A percentile compares a stretch with the other conserved stretches of the same genome.
Evolutionary conservation across 345 rosid species (phyloP).

Genomic region (Pseudoturritis turrita): DNA sequence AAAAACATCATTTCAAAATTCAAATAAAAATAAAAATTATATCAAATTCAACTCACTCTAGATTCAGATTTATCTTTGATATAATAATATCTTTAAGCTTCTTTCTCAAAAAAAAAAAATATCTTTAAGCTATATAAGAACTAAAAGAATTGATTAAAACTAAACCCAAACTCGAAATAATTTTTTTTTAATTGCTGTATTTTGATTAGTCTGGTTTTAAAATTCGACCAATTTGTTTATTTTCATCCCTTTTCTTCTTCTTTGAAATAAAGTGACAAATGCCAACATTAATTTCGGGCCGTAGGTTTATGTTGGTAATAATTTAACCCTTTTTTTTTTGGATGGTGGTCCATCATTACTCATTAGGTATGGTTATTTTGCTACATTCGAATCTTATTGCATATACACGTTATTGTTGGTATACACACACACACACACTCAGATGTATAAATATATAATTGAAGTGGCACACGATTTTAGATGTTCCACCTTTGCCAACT

Average conservation of each 20-base stretch:
- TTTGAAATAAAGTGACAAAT: background rate
- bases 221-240: background rate
- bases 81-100: too few relatives aligned
- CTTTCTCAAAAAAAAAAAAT: too few relatives aligned
- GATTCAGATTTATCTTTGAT: too few relatives aligned
- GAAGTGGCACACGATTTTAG: constrained; percentile 5
- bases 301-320: constrained; percentile 14
- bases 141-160: too few relatives aligned
- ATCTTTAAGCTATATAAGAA: too few relatives aligned
- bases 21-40: too few relatives aligned
- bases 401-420: background rate
- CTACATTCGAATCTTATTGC: background rate
- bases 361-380: constrained; percentile 11
- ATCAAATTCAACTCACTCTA: too few relatives aligned
- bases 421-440: background rate
- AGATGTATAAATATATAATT: background rate
- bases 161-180: too few relatives aligned
- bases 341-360: constrained; percentile 19
- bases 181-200: too few relatives aligned
- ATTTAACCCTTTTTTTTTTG: background rate
- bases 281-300: background rate
- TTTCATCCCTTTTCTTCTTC: background rate
- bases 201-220: background rate
- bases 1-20: too few relatives aligned
- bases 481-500: background rate